Evolutionary conservation across 108 stramenopile species (phyloP).

Genomic region (Nitzschia sp.): DNA sequence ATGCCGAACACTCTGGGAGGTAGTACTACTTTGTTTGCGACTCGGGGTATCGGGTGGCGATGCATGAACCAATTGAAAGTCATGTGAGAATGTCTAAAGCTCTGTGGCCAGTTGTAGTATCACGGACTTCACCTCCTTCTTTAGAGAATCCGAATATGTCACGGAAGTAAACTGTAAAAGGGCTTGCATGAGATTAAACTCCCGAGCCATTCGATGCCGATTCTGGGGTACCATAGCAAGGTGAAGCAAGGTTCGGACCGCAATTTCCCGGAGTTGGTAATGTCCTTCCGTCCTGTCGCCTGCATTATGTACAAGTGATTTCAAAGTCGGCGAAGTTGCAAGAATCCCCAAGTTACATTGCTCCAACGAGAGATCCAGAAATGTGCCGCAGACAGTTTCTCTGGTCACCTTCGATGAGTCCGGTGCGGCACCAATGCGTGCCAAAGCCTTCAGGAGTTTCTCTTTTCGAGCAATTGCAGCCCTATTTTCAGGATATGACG

Average conservation of each 20-base stretch:
- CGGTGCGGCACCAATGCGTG: constrained; percentile 17
- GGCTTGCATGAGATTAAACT: constrained; percentile 32
- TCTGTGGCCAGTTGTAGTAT: constrained; percentile 47
- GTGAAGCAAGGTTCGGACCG: constrained; percentile 29
- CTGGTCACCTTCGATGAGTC: constrained; percentile 23
- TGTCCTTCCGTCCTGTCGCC: constrained; percentile 3
- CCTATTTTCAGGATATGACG: constrained; percentile 35
- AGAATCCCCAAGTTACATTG: constrained; percentile 13
- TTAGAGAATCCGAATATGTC: constrained; percentile 19
- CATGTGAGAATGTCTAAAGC: too few species aligned
- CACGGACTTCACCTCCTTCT: constrained; percentile 40
- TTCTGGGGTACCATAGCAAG: constrained; percentile 27
- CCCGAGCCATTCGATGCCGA: constrained; percentile 24
- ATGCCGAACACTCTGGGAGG: constrained; percentile 20
- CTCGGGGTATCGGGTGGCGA: too few species aligned
- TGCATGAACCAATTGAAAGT: constrained; percentile 63
- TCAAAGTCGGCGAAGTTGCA: constrained; percentile 13
- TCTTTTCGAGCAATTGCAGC: constrained; percentile 17
- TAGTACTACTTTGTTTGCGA: too few species aligned
- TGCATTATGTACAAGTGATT: constrained; percentile 28
- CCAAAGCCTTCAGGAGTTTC: constrained; percentile 21
- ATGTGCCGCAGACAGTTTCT: constrained; percentile 35
- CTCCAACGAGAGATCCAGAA: constrained; percentile 35
- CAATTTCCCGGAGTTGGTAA: constrained; percentile 9
- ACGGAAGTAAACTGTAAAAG: constrained; percentile 38